Evolutionary conservation across 1,139 yeast species (phyloP), one percentile per base, ranked within the genome.

Genomic region (Geotrichum carabidarum): DNA sequence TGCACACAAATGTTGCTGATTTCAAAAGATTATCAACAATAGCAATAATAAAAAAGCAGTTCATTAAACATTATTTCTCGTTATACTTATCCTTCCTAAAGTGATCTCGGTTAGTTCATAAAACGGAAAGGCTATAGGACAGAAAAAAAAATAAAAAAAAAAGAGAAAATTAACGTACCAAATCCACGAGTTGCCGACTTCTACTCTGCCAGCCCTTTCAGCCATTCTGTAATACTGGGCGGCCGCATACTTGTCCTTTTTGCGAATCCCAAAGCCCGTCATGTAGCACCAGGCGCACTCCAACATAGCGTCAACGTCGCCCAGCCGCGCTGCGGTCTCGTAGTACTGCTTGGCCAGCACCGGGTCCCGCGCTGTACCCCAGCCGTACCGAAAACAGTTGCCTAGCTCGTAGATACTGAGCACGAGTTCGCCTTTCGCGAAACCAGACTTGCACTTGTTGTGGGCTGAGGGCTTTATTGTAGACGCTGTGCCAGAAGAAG

Each of bases 111-210:
- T 22, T 22, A 22, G 27, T 22, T 3, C 5, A 22, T 22, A 22
- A 22, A 22, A 22, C 27, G 27, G 27, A 5, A 22, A 22, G 5
- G 27, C 27, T 3, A 22, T 3, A 22, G 27, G 27, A 22, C 27
- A 5, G 27, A 22, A 22, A 22, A 22, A 5, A 22, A 5, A 22
- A 22, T 22, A 5, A 22, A 3, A 22, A 22, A 22, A 22, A 22
- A 22, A 22, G n/a, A 22, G 27, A 22, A 22, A 22, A 22, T 22
- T 22, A 5, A 22, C 27, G 5, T 22, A 22, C 72, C 72, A 69
- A 30, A 69, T 68, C 72, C 72, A 69, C 36, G 70, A 66, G 52
- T 65, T 66, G 32, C 72, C 72, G 2, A 69, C 71, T 50, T 68
- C 71, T 4, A 42, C 50, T 36, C 62, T 59, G 15, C 71, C 71